phyloP scores from a whole-genome alignment of 1,139 yeast genomes.

The Meyerozyma athensensis region DNA sequence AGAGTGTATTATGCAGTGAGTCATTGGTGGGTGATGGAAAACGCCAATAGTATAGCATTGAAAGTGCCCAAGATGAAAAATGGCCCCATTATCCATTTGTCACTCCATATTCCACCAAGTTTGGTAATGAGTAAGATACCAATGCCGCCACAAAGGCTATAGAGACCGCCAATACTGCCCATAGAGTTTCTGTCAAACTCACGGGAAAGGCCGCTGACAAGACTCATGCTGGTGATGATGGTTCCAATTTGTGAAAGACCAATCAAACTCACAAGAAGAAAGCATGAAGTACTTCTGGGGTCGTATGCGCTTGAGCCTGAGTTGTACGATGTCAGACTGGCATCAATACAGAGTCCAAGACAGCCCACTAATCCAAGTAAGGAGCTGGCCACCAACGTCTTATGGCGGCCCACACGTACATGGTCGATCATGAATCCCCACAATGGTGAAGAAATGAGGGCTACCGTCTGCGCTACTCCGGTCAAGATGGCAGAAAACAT shows the following conservation, averaged over 20 bases:
- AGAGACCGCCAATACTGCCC: slow-evolving; percentile 68
- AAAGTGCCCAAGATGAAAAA: slow-evolving; percentile 50
- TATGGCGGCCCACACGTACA: slow-evolving; percentile 33
- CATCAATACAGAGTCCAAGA: slow-evolving; percentile 23
- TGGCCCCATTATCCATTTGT: slow-evolving; percentile 54
- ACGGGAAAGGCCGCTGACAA: slow-evolving; percentile 25
- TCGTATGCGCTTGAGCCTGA: slow-evolving; percentile 19
- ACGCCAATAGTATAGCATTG: slow-evolving; percentile 21
- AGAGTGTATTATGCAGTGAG: not conserved
- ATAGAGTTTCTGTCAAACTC: slow-evolving; percentile 23
- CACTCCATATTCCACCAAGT: slow-evolving; percentile 60
- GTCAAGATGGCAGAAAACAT: slow-evolving; percentile 62
- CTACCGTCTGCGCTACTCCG: slow-evolving; percentile 59
- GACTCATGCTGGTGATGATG: slow-evolving; percentile 47
- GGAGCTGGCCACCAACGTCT: slow-evolving; percentile 24
- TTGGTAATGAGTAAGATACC: slow-evolving; percentile 60
- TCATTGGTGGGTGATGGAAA: not conserved
- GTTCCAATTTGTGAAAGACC: slow-evolving; percentile 53
- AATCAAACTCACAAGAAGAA: slow-evolving; percentile 28
- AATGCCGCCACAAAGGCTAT: slow-evolving; percentile 63
- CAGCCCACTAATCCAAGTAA: slow-evolving; percentile 39
- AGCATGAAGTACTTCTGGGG: slow-evolving; percentile 31
- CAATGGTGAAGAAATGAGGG: slow-evolving; percentile 56
- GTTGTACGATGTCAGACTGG: not conserved
- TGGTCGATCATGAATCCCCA: slow-evolving; percentile 56